phyloP scores from a whole-genome alignment of 2,329 filamentous ascomycete species.

The Xylaria sp. region DNA sequence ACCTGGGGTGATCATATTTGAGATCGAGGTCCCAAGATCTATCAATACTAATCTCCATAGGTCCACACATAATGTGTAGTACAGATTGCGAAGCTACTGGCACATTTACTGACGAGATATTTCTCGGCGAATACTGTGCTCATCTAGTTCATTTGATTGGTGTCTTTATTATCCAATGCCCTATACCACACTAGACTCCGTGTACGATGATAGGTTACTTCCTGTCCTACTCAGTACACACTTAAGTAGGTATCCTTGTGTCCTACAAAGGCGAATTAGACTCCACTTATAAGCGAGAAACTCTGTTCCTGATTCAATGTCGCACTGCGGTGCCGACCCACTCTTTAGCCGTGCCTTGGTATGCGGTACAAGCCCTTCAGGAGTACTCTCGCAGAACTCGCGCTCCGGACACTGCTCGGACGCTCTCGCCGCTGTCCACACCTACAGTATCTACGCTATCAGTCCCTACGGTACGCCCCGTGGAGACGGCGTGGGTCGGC shows the following conservation, averaged over 20 bases:
- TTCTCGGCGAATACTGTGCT: neutral
- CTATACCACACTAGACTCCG: neutral
- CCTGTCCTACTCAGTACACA: neutral
- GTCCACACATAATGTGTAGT: no score
- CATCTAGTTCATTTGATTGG: neutral
- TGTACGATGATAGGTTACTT: neutral
- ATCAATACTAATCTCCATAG: neutral
- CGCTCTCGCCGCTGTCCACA: neutral
- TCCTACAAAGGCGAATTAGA: neutral
- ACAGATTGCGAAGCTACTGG: neutral
- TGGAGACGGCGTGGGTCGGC: slow-evolving; percentile 23
- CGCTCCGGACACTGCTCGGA: neutral
- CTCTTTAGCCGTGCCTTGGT: neutral
- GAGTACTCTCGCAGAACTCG: neutral
- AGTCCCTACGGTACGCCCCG: neutral
- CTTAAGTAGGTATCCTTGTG: neutral
- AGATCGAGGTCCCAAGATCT: neutral
- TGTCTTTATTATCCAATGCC: neutral
- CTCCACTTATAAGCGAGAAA: slow-evolving; percentile 7
- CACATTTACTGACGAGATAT: no score
- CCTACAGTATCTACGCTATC: neutral
- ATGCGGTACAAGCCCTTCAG: neutral
- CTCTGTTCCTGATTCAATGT: slow-evolving; percentile 19
- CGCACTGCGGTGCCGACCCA: slow-evolving; percentile 6
- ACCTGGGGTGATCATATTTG: neutral